A percentile compares a stretch with the other conserved stretches of the same genome.
phyloP scores from a whole-genome alignment of 2,329 filamentous ascomycete genomes.

The Trichoderma guizhouense region DNA sequence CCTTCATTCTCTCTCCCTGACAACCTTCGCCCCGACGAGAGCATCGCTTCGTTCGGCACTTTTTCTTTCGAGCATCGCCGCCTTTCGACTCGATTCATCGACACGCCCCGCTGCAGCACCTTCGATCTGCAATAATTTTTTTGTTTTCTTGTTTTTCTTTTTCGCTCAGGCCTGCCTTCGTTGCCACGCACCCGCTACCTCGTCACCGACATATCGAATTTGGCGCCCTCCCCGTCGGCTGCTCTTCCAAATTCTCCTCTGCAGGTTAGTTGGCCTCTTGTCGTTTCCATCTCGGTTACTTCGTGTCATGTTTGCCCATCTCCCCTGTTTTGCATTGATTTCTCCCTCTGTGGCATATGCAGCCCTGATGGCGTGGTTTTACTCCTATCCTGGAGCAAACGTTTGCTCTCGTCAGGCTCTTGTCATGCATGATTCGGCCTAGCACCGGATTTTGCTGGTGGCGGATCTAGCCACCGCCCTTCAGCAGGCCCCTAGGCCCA shows the following conservation, averaged over 20 bases:
- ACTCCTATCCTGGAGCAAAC: constrained; percentile 3
- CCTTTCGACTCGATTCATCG: constrained; percentile 5
- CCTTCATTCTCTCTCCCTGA: constrained; percentile 8
- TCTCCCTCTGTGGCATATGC: not conserved
- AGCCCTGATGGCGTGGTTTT: not conserved
- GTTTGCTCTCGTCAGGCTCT: constrained; percentile 1
- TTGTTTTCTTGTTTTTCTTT: not conserved
- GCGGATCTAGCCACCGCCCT: constrained; percentile 14
- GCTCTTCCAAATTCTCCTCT: not conserved
- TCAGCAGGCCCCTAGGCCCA: constrained; percentile 14
- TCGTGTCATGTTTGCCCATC: not conserved
- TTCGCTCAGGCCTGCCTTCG: not conserved
- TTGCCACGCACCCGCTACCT: constrained; percentile 5
- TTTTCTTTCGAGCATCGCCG: constrained; percentile 12
- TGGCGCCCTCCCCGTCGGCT: not conserved
- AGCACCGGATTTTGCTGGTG: constrained; percentile 18
- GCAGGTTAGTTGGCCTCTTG: constrained; percentile 9
- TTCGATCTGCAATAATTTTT: constrained; percentile 7
- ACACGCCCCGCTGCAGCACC: not conserved
- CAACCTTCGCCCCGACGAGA: constrained; percentile 18
- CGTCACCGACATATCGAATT: constrained; percentile 19
- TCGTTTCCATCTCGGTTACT: not conserved
- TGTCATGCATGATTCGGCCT: constrained; percentile 13
- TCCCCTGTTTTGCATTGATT: not conserved
- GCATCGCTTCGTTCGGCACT: constrained; percentile 17